Evolutionary conservation across 768 basidiomycete genomes (phyloP), one percentile per base, ranked within the genome.

Genomic region (Mycena alexandri): DNA sequence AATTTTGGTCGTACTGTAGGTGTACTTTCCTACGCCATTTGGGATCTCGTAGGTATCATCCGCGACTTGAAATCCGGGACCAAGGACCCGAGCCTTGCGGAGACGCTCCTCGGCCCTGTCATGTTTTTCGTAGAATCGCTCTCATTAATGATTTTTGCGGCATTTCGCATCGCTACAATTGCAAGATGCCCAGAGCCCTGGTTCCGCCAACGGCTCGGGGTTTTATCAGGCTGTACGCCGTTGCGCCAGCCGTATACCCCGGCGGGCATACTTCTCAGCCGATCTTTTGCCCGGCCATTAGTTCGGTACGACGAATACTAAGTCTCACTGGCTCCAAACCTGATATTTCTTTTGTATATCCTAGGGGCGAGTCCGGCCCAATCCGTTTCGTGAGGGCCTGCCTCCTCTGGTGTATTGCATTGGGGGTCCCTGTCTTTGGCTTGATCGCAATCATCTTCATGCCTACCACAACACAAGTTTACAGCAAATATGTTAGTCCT

Each of bases 371-470:
- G 34, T 38, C 54, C 38, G 8, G 19, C 36, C 21, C 21, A 16
- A 56, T 56, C 33, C 36, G 38, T 11, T 14, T 42, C 7, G 12
- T 24, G n/a, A 38, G 54, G 22, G 54, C 54, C 17, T 11, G 34
- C 34, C 17, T 56, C 54, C 17, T 56, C 8, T n/a, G 34, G n/a
- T 42, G 34, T 34, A 38, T 56, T 42, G 34, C 36, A 22, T n/a
- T 56, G 10, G 54, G 36, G 19, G 19, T 56, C 21, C 54, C 54
- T 34, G 21, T 22, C n/a, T 16, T 56, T 42, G 54, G 34, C 17
- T 19, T 34, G 17, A 38, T 38, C 36, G 36, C 38, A 11, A 56
- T 56, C 21, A 17, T 56, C 38, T 12, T 56, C 36, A 10, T 7
- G 36, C 54, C 54, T 34, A 33, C 19, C 17, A n/a, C 24, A n/a